Percentiles rank a stretch among this genome's conserved stretches.
phyloP scores from a whole-genome alignment of 2,329 filamentous ascomycete species.

The Colletotrichum chlorophyti region DNA sequence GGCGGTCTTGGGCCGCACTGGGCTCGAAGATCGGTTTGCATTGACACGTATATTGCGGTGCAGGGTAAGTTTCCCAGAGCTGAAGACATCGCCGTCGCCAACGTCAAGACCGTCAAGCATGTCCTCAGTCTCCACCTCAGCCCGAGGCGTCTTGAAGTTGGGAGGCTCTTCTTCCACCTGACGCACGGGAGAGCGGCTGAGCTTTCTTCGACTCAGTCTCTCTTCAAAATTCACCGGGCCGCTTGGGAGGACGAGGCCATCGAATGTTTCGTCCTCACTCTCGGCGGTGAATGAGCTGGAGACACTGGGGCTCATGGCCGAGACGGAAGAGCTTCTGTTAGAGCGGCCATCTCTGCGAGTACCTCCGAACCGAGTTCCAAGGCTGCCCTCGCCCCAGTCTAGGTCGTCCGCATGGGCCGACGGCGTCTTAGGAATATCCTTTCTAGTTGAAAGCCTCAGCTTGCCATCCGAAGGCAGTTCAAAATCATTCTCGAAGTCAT shows the following conservation, averaged over 20 bases:
- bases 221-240: slow-evolving; percentile 85
- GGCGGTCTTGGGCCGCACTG: slow-evolving; percentile 74
- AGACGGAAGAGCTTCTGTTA: slow-evolving; percentile 84
- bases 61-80: slow-evolving; percentile 79
- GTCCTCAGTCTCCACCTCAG: slow-evolving; percentile 69
- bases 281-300: slow-evolving; percentile 90
- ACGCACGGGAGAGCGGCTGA: slow-evolving; percentile 62
- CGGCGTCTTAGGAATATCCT: slow-evolving; percentile 69
- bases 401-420: slow-evolving; percentile 74
- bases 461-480: slow-evolving; percentile 73
- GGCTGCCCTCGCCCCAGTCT: slow-evolving; percentile 92
- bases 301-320: slow-evolving; percentile 89
- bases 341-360: slow-evolving; percentile 82
- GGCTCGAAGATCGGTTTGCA: slow-evolving; percentile 71
- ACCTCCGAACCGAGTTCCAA: slow-evolving; percentile 89
- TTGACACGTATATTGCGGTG: slow-evolving; percentile 94
- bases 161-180: slow-evolving; percentile 46
- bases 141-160: slow-evolving; percentile 38
- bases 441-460: slow-evolving; percentile 67
- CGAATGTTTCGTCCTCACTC: slow-evolving; percentile 91
- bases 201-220: slow-evolving; percentile 75
- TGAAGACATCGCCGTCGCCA: slow-evolving; percentile 82
- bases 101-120: slow-evolving; percentile 88
- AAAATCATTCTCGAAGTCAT: slow-evolving; percentile 76
- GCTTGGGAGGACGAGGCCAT: slow-evolving; percentile 84